These are phyloP conservation scores for Beta macrorhiza DNA, from an alignment of 179 eudicot genomes.

Conservation along the genomic window DNA sequence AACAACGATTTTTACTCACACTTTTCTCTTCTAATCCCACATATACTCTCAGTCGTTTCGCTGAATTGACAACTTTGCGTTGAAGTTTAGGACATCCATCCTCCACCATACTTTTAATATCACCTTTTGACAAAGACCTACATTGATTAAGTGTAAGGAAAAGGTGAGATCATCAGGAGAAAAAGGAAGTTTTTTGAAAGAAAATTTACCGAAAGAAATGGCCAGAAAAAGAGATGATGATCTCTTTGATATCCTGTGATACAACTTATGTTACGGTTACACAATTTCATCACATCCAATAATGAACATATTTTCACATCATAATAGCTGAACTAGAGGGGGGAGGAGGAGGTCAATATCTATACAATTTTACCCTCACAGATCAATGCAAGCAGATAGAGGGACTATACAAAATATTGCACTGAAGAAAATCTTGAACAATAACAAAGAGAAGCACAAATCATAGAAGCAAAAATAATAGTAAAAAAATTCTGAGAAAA, in stretches of 20 bases:
- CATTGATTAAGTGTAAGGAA: constrained; percentile 7
- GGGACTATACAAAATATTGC: too few relatives aligned
- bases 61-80: constrained; percentile 82
- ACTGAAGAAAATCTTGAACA: too few relatives aligned
- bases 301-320: too few relatives aligned
- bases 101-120: constrained; percentile 64
- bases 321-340: too few relatives aligned
- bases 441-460: too few relatives aligned
- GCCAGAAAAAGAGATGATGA: neutral
- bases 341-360: too few relatives aligned
- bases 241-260: neutral
- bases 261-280: neutral
- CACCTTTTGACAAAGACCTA: constrained; percentile 64
- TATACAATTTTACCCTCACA: too few relatives aligned
- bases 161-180: neutral
- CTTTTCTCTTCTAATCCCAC: constrained; percentile 69
- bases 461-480: too few relatives aligned
- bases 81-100: constrained; percentile 77
- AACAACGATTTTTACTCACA: constrained; percentile 40
- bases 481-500: too few relatives aligned
- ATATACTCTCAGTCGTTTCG: constrained; percentile 77
- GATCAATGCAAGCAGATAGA: too few relatives aligned
- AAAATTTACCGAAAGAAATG: too few relatives aligned
- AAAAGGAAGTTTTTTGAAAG: neutral
- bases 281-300: neutral